Evolutionary conservation across 352 stramenopile genomes (phyloP).

Genomic region (Peronosclerospora sorghi): DNA sequence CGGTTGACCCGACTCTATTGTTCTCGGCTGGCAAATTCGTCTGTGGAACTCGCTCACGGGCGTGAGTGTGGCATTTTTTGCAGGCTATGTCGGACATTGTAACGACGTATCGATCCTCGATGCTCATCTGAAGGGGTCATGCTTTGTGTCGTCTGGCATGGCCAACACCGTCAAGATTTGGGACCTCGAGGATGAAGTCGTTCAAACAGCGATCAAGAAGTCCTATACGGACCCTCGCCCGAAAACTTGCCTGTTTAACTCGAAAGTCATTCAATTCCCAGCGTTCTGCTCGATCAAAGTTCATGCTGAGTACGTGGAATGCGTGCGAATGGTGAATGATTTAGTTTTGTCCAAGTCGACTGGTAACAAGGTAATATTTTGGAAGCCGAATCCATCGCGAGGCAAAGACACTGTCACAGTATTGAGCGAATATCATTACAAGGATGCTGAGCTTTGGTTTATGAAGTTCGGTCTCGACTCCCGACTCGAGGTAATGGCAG

Average conservation of each 20-base stretch:
- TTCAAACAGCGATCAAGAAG: too few relatives aligned
- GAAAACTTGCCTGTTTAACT: slow-evolving; percentile 57
- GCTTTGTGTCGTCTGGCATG: slow-evolving; percentile 85
- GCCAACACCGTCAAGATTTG: slow-evolving; percentile 93
- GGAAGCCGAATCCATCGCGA: slow-evolving; percentile 82
- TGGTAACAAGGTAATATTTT: slow-evolving; percentile 85
- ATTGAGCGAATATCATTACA: slow-evolving; percentile 73
- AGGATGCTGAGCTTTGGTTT: slow-evolving; percentile 77
- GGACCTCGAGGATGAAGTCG: slow-evolving; percentile 77
- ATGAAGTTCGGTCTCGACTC: too few relatives aligned
- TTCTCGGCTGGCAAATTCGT: slow-evolving; percentile 87
- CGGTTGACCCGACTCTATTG: slow-evolving; percentile 80
- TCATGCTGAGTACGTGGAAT: too few relatives aligned
- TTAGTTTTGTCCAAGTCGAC: slow-evolving; percentile 77
- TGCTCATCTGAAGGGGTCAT: slow-evolving; percentile 77
- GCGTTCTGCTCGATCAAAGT: slow-evolving; percentile 87
- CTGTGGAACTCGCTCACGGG: slow-evolving; percentile 88
- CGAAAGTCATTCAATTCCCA: slow-evolving; percentile 84
- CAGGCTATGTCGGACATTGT: slow-evolving; percentile 83
- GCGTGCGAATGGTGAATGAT: slow-evolving; percentile 65
- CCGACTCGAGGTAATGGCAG: slow-evolving; percentile 62
- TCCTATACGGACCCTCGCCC: slow-evolving; percentile 63
- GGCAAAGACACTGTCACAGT: too few relatives aligned
- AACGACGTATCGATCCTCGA: slow-evolving; percentile 85
- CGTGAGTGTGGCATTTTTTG: slow-evolving; percentile 87